Conservation (phyloP, 1,139 yeast species). For the Blastobotrys aristatus region DNA sequence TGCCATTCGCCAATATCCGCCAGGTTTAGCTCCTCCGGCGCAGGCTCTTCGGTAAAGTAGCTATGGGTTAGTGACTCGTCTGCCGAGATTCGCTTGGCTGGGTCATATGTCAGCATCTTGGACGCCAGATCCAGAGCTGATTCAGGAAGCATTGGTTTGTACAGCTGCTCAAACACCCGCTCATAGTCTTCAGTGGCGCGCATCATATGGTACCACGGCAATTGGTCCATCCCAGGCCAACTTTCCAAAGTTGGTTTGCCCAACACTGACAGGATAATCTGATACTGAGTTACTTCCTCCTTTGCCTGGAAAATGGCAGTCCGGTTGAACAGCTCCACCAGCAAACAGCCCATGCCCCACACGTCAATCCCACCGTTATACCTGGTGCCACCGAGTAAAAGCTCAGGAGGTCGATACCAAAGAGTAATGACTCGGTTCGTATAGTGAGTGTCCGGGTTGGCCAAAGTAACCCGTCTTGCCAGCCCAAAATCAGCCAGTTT, state of each 20-base stretch:
- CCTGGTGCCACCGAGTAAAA: constrained; percentile 80
- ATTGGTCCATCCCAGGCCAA: constrained; percentile 71
- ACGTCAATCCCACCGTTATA: constrained; percentile 90
- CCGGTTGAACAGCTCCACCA: constrained; percentile 73
- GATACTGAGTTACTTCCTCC: constrained; percentile 81
- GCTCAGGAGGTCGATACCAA: constrained; percentile 97
- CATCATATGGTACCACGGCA: constrained; percentile 92
- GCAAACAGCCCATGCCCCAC: constrained; percentile 95
- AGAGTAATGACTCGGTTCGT: constrained; percentile 92
- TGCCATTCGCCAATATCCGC: constrained; percentile 85
- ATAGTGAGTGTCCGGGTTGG: constrained; percentile 42
- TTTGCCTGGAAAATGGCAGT: constrained; percentile 79
- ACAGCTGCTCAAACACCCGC: constrained; percentile 43
- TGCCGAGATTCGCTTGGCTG: constrained; percentile 58
- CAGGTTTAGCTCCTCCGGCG: constrained; percentile 48
- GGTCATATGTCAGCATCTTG: constrained; percentile 62
- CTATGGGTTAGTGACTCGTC: constrained; percentile 55
- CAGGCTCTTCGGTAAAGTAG: constrained; percentile 69
- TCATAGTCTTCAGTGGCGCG: constrained; percentile 51
- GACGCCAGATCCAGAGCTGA: constrained; percentile 58
- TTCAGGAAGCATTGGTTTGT: constrained; percentile 40
- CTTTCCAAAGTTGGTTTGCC: constrained; percentile 75
- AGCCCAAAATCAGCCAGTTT: constrained; percentile 94
- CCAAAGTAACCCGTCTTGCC: constrained; percentile 50
- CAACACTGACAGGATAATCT: constrained; percentile 71